These are phyloP conservation scores for Daphne laureola DNA, from an alignment of 441 rosid genomes.

Conservation along the genomic window DNA sequence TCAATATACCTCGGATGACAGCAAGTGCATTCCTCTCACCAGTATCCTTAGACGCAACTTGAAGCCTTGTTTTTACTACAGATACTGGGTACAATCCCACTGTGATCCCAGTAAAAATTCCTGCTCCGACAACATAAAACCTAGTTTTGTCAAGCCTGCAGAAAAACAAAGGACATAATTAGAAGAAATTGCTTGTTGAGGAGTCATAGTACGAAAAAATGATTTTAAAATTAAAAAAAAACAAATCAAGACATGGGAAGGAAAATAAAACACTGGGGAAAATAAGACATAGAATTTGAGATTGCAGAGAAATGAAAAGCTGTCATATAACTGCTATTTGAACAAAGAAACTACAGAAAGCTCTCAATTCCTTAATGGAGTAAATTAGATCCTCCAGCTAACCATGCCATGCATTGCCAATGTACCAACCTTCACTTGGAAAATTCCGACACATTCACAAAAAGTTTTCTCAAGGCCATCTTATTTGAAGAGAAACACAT, in stretches of 20 bases:
- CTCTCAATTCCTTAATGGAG: no score
- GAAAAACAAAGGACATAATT: constrained; percentile 7
- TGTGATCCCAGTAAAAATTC: constrained; percentile 89
- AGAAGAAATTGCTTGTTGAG: constrained; percentile 5
- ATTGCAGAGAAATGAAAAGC: neutral
- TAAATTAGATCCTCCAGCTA: no score
- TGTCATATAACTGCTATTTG: neutral
- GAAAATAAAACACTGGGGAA: neutral
- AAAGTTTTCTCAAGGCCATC: no score
- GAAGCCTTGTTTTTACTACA: constrained; percentile 85
- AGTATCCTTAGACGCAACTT: constrained; percentile 82
- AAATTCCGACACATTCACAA: no score
- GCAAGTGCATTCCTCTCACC: constrained; percentile 67
- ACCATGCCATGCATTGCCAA: no score
- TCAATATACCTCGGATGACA: constrained; percentile 59
- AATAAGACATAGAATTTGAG: neutral
- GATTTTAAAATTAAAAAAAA: constrained; percentile 1
- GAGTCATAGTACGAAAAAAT: neutral
- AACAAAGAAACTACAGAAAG: no score
- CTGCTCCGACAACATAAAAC: constrained; percentile 92
- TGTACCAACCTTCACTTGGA: no score
- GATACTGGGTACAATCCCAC: constrained; percentile 86
- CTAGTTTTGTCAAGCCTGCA: constrained; percentile 88
- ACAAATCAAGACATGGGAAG: constrained; percentile 6
- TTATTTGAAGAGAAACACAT: no score